Evolutionary conservation across 164 flowering plant genomes (phyloP).

Genomic region (Annona cherimola): DNA sequence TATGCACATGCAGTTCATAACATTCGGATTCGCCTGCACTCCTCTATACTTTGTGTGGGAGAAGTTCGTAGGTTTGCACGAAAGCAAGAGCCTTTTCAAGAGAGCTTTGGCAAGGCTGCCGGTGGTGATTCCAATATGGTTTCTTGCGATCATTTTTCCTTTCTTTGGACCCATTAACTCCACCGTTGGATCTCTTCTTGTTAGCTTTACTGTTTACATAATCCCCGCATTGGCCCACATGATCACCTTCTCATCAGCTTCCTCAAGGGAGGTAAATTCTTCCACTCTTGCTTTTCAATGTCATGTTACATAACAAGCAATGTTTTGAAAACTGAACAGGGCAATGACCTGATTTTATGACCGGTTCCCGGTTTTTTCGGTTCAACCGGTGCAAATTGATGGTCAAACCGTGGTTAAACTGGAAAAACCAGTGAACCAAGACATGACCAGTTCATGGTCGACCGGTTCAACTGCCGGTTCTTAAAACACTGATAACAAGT

Average conservation of each 20-base stretch:
- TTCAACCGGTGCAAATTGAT: no score
- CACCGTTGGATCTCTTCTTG: conserved; percentile 29
- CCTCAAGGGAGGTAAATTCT: conserved; percentile 23
- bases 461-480: no score
- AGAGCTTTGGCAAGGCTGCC: conserved; percentile 61
- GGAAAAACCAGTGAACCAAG: no score
- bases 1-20: conserved; percentile 43
- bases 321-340: no score
- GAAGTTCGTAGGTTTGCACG: conserved; percentile 65
- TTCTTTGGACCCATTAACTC: conserved; percentile 34
- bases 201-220: conserved; percentile 31
- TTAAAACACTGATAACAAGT: no score
- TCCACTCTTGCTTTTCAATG: not conserved
- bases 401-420: no score
- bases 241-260: conserved; percentile 23
- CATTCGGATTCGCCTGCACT: conserved; percentile 81
- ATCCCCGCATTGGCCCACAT: conserved; percentile 27
- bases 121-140: conserved; percentile 57
- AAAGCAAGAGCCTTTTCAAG: conserved; percentile 47
- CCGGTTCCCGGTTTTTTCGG: no score
- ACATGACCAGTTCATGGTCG: no score
- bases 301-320: not conserved
- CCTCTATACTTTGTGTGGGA: conserved; percentile 85
- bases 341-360: no score
- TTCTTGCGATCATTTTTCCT: conserved; percentile 29